Evolutionary conservation across 805 yeast species (phyloP), one percentile per base, ranked within the genome.

Genomic region (Teunomyces stri): DNA sequence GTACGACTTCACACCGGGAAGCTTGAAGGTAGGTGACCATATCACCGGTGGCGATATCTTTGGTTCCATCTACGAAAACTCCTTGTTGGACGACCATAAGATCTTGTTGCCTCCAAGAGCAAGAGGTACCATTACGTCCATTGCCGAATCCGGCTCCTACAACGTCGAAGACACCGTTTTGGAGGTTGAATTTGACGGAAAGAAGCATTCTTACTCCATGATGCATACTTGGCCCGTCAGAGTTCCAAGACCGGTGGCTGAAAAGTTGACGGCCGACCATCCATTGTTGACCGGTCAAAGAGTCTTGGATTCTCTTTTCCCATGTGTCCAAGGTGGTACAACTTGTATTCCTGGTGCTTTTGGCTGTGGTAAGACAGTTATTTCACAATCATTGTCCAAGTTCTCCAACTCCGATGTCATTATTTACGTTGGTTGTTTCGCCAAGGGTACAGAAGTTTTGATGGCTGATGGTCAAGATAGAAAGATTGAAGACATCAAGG

Each of bases 271-370:
- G 51, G 98, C 99, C 37, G 94, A 92, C 72, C 82, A 87, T 70
- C 99, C 99, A 44, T 79, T 94, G 59, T 80, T 94, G 61, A 94
- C 99, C 15, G 99, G 99, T 62, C 99, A 94, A 78, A 88, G 99
- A 80, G 99, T 94, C 44, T 79, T 94, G 69, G 99, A 94, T 72
- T 85, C 99, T 27, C 80, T 94, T 55, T 94, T 94, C 81, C 99
- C 99, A 42, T 87, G 96, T 82, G 99, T 94, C 60, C 99, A 94
- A 78, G 99, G 99, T 76, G 99, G 99, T 78, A 94, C 99, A 34
- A 94, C 99, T 30, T 95, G 99, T 86, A 94, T 94, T 69, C 99
- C 99, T 41, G 99, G 99, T 75, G 99, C 99, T 54, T 94, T 94
- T 62, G 99, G 99, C 55, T 94, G 98, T 74, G 99, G 99, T 72